phyloP scores from a whole-genome alignment of 2,329 filamentous ascomycete genomes.

The Neopestalotiopsis sp. region DNA sequence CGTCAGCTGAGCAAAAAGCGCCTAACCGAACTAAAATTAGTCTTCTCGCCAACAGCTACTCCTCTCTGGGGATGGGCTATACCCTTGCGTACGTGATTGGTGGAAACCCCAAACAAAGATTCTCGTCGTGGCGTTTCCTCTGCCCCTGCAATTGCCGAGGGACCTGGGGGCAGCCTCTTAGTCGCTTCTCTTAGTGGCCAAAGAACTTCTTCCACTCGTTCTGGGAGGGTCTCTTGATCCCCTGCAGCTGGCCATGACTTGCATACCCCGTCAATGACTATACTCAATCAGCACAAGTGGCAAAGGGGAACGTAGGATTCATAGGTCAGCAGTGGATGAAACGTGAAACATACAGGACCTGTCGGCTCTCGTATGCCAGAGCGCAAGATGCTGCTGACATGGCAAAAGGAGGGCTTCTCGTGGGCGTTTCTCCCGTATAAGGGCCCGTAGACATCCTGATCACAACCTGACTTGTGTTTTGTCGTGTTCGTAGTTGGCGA shows the following conservation, averaged over 20 bases:
- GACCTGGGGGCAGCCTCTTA: background rate
- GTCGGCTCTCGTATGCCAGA: background rate
- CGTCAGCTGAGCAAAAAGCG: background rate
- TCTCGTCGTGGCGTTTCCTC: background rate
- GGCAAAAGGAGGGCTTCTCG: background rate
- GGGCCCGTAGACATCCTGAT: background rate
- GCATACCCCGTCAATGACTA: background rate
- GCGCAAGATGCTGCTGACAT: background rate
- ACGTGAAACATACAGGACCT: background rate
- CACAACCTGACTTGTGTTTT: background rate
- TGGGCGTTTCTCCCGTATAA: background rate
- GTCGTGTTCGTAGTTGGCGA: background rate
- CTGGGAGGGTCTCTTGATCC: background rate
- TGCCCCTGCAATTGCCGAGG: background rate
- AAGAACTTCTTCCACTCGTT: background rate
- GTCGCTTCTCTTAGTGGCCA: background rate
- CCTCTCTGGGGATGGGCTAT: background rate
- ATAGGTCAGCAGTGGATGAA: slow-evolving; percentile 1
- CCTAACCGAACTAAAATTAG: background rate
- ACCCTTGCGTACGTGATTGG: background rate
- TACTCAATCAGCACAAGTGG: background rate
- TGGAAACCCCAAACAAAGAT: background rate
- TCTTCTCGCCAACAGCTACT: background rate
- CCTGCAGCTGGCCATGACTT: background rate
- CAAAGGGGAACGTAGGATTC: background rate